Percentiles rank a stretch among this genome's conserved stretches.
Conservation (phyloP, 129 eudicot genomes). For the Glebionis coronaria region DNA sequence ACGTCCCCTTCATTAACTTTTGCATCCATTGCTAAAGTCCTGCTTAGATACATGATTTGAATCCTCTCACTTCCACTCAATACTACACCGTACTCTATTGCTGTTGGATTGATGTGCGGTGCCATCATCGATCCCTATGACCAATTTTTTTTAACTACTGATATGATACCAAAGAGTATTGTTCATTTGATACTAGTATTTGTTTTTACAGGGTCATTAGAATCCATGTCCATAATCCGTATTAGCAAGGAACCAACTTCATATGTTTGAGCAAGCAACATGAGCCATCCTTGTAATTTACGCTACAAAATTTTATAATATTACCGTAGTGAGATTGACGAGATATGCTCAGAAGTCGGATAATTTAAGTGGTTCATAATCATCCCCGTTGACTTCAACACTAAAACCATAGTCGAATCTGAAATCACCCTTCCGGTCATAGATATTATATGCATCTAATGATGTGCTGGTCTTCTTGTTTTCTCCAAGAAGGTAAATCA, state of each 20-base stretch:
- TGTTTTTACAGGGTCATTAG: too few relatives aligned
- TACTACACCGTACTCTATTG: conserved; percentile 75
- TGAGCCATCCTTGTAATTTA: too few relatives aligned
- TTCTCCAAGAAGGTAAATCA: conserved; percentile 7
- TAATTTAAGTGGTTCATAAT: conserved; percentile 50
- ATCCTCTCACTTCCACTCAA: conserved; percentile 60
- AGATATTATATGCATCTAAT: conserved; percentile 53
- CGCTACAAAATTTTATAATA: too few relatives aligned
- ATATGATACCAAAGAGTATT: too few relatives aligned
- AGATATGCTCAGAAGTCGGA: conserved; percentile 58
- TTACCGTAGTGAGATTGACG: conserved; percentile 81
- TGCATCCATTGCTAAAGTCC: conserved; percentile 69
- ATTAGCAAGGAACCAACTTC: too few relatives aligned
- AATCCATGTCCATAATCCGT: too few relatives aligned
- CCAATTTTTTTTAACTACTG: too few relatives aligned
- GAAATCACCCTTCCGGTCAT: conserved; percentile 49
- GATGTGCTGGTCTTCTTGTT: not conserved
- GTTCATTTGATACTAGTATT: too few relatives aligned
- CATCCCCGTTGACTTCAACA: conserved; percentile 41
- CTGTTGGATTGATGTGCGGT: conserved; percentile 82
- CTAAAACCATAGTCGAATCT: conserved; percentile 77
- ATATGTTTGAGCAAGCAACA: too few relatives aligned
- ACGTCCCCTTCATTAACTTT: conserved; percentile 70
- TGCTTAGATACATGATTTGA: conserved; percentile 70
- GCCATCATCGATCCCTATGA: conserved; percentile 91